Base-by-base conservation (phyloP, 257 asterid species). In the Nicotiana obtusifolia region DNA sequence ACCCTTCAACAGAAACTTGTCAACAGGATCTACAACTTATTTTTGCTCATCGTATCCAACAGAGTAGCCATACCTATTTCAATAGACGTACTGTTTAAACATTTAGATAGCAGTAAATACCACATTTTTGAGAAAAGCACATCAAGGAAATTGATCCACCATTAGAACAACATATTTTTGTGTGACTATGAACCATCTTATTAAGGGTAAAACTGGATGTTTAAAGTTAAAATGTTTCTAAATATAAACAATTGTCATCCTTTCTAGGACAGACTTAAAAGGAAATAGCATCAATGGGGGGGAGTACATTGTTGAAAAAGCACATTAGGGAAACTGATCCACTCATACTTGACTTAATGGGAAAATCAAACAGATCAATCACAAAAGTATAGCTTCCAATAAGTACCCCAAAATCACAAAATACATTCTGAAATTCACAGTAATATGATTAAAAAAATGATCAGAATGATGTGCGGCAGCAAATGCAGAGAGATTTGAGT, bases 331-430 rank as follows among this genome's bases (percentile, higher is more conserved):
- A 69, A 37, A 37, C 11, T 37, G 57, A 69, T 69, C 77, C 77
- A 69, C 56, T 37, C 57, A 37, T 69, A 68, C 56, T 68, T n/a
- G 31, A 68, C 77, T 68, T 37, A 1, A 41, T 13, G 13, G 56
- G n/a, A 37, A 69, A 20, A n/a, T 69, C 57, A 20, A 69, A n/a
- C n/a, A 69, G 5, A 37, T 69, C 56, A 69, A 24, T 69, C 77
- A 69, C 77, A 69, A 65, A 68, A 68, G 56, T n/a, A 35, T 66
- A 33, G 76, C 76, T 66, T 33, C 76, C 52, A 66, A 33, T 65
- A 15, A 33, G n/a, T 30, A 8, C 47, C n/a, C 26, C 49, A 66
- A 66, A 66, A 31, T 16, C 5, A 66, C 49, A 17, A 64, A 68
- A 20, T 20, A 37, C 13, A 37, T 37, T 68, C 77, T n/a, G 35